These are phyloP conservation scores for Chytriomyces hyalinus DNA, from an alignment of 192 early-diverging fungal genomes.

Conservation along the genomic window DNA sequence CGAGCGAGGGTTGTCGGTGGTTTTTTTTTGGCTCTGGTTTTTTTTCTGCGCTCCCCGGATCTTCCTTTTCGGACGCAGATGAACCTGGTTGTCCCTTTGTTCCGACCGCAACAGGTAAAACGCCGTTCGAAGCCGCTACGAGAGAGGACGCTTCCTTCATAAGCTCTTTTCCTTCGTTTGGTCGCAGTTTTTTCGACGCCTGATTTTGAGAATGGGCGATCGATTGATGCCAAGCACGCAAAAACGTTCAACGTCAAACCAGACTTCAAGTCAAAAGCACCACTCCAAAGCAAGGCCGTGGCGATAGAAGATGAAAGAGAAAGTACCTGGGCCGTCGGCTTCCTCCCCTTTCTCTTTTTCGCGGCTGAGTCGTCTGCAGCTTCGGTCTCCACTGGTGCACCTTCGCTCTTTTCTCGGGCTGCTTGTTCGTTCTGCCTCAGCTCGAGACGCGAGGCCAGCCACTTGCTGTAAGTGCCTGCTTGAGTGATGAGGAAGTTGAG, in stretches of 20 bases:
- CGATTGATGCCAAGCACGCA: background rate
- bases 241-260: background rate
- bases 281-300: too few species aligned
- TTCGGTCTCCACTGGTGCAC: background rate
- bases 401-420: slow-evolving; percentile 13
- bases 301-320: too few species aligned
- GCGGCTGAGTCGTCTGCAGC: slow-evolving; percentile 28
- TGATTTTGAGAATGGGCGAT: background rate
- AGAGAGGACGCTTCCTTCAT: background rate
- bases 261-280: background rate
- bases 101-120: slow-evolving; percentile 19
- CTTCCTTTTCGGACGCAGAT: background rate
- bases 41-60: background rate
- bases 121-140: slow-evolving; percentile 3
- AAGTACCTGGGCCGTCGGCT: slow-evolving; percentile 1
- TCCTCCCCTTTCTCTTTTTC: slow-evolving; percentile 15
- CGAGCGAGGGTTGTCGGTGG: slow-evolving; percentile 38
- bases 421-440: slow-evolving; percentile 67
- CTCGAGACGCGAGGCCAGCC: slow-evolving; percentile 77
- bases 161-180: slow-evolving; percentile 31
- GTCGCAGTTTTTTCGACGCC: slow-evolving; percentile 23
- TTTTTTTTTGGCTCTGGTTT: background rate
- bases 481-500: slow-evolving; percentile 81
- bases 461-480: slow-evolving; percentile 79
- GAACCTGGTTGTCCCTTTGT: background rate